Conservation (phyloP, 441 rosid genomes). For the Populus hybrid region DNA sequence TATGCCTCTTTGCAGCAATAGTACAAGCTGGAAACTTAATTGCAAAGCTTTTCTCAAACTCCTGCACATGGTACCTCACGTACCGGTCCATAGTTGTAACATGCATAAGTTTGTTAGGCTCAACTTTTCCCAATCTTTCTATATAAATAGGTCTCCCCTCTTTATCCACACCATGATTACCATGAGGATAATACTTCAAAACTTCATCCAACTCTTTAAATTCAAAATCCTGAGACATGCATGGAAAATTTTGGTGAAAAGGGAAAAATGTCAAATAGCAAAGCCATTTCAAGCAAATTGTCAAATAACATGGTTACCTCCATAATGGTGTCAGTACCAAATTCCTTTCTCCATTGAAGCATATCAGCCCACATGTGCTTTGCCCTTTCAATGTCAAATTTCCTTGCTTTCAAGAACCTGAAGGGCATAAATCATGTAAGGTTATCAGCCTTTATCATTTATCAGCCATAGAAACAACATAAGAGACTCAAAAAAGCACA, state of each 20-base stretch:
- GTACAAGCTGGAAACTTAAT: slow-evolving; percentile 94
- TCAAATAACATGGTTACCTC: slow-evolving; percentile 43
- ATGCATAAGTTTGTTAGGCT: slow-evolving; percentile 89
- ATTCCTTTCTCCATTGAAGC: slow-evolving; percentile 86
- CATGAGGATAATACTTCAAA: slow-evolving; percentile 84
- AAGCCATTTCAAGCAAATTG: slow-evolving; percentile 14
- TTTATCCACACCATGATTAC: slow-evolving; percentile 95
- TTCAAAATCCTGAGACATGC: slow-evolving; percentile 61
- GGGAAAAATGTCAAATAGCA: neutral
- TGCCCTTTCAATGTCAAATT: slow-evolving; percentile 93
- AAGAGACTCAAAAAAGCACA: neutral
- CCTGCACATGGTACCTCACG: slow-evolving; percentile 84
- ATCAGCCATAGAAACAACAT: neutral
- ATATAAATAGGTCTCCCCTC: slow-evolving; percentile 95
- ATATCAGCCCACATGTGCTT: slow-evolving; percentile 99
- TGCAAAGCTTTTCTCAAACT: slow-evolving; percentile 83
- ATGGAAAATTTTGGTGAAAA: slow-evolving; percentile 13
- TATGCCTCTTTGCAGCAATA: slow-evolving; percentile 91
- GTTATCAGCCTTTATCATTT: neutral
- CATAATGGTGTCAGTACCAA: slow-evolving; percentile 38
- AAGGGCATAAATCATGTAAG: neutral
- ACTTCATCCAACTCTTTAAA: slow-evolving; percentile 80
- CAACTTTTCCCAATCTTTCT: slow-evolving; percentile 94
- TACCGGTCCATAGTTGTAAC: slow-evolving; percentile 88
- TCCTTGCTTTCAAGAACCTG: slow-evolving; percentile 95